A percentile compares a stretch with the other conserved stretches of the same genome.
phyloP scores from a whole-genome alignment of 257 asterid species.

The Datura wrightii region DNA sequence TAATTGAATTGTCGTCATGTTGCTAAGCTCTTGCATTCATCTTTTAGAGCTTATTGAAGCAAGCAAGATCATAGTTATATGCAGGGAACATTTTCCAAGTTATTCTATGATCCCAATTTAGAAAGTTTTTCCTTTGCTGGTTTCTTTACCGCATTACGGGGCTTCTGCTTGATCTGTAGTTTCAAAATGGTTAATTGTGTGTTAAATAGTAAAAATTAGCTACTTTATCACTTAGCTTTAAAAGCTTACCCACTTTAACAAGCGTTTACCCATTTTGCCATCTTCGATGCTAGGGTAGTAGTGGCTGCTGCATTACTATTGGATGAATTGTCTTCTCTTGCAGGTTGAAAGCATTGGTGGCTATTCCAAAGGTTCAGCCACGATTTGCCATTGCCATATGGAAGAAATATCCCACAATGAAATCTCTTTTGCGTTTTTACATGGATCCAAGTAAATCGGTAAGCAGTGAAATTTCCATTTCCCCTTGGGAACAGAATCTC shows the following conservation, averaged over 20 bases:
- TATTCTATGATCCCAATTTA: neutral
- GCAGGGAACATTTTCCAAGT: neutral
- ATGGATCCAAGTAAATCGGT: constrained; percentile 91
- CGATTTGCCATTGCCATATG: constrained; percentile 88
- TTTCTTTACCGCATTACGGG: neutral
- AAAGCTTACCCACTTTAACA: neutral
- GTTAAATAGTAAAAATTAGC: neutral
- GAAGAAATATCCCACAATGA: constrained; percentile 96
- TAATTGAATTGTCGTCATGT: neutral
- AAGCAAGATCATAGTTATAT: constrained; percentile 3
- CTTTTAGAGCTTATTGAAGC: neutral
- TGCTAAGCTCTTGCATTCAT: constrained; percentile 12
- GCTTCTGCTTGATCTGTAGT: neutral
- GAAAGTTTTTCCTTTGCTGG: neutral
- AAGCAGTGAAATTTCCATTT: constrained; percentile 43
- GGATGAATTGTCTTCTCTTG: constrained; percentile 30
- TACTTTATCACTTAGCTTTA: neutral
- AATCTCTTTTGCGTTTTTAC: constrained; percentile 85
- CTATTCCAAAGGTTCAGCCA: constrained; percentile 96
- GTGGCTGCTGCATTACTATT: neutral
- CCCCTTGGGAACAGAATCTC: neutral
- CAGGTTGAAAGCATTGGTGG: constrained; percentile 91
- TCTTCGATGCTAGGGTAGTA: neutral
- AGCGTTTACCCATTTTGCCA: neutral
- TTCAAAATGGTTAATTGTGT: constrained; percentile 15